phyloP scores from a whole-genome alignment of 2,329 filamentous ascomycete genomes.

The Ophiostoma himal-ulmi region DNA sequence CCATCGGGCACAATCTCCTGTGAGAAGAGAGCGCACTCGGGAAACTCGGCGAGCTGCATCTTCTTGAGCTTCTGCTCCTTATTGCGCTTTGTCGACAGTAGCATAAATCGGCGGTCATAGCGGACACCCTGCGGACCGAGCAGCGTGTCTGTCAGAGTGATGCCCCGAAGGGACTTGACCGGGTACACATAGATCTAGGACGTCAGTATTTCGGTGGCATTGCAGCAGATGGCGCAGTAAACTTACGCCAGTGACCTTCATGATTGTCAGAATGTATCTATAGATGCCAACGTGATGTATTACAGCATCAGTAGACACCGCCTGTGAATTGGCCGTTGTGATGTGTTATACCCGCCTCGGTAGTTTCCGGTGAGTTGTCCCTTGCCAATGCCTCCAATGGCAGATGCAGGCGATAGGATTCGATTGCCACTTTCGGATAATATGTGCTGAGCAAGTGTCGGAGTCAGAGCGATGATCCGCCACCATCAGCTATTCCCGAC shows the following conservation, averaged over 20 bases:
- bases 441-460: background rate
- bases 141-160: constrained; percentile 47
- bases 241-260: constrained; percentile 20
- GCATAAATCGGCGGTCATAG: constrained; percentile 66
- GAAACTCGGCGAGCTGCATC: constrained; percentile 54
- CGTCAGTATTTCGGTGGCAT: background rate
- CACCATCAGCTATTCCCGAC: background rate
- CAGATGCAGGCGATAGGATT: constrained; percentile 9
- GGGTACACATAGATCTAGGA: constrained; percentile 63
- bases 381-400: background rate
- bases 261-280: background rate
- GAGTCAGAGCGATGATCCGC: background rate
- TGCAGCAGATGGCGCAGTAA: background rate
- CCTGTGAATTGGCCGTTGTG: background rate
- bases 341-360: background rate
- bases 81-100: constrained; percentile 46
- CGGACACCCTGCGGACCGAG: constrained; percentile 57
- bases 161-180: constrained; percentile 64
- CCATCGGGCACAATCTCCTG: constrained; percentile 44
- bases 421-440: constrained; percentile 2
- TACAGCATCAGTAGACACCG: background rate
- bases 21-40: constrained; percentile 58
- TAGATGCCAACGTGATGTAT: background rate
- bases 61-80: constrained; percentile 42
- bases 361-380: background rate